Percentiles rank a stretch among this genome's conserved stretches.
phyloP scores from a whole-genome alignment of 306 rosid genomes.

The Ceratonia siliqua region DNA sequence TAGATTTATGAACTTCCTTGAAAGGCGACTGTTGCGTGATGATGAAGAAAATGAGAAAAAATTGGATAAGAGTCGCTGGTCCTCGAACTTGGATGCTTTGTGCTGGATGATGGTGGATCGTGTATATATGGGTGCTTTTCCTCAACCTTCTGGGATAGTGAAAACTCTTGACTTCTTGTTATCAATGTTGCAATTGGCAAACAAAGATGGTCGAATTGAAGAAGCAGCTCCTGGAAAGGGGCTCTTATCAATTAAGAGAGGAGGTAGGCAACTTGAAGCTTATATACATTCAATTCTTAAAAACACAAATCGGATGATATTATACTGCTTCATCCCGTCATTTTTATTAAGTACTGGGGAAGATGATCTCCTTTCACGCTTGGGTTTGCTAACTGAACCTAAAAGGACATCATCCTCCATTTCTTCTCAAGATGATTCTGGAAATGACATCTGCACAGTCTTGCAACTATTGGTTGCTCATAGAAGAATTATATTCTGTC shows the following conservation, averaged over 20 bases:
- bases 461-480: constrained; percentile 92
- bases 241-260: constrained; percentile 85
- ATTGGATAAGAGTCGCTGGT: constrained; percentile 96
- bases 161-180: constrained; percentile 93
- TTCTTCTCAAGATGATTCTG: constrained; percentile 59
- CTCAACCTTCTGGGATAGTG: constrained; percentile 82
- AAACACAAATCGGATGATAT: constrained; percentile 88
- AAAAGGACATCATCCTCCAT: constrained; percentile 57
- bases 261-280: constrained; percentile 92
- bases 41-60: constrained; percentile 96
- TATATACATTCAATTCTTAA: constrained; percentile 91
- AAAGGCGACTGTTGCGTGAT: constrained; percentile 94
- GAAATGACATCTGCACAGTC: constrained; percentile 76
- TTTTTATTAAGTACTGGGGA: constrained; percentile 83
- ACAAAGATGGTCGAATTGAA: constrained; percentile 98
- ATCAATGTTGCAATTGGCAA: constrained; percentile 95
- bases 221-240: constrained; percentile 91
- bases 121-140: constrained; percentile 96
- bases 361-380: constrained; percentile 71
- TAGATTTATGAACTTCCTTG: constrained; percentile 94
- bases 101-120: constrained; percentile 98
- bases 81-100: constrained; percentile 87
- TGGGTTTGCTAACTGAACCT: constrained; percentile 74
- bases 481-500: constrained; percentile 87
- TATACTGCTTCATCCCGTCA: constrained; percentile 88